Base-by-base conservation (phyloP, 192 early-diverging fungal species). In the Phycomyces blakesleeanus region DNA sequence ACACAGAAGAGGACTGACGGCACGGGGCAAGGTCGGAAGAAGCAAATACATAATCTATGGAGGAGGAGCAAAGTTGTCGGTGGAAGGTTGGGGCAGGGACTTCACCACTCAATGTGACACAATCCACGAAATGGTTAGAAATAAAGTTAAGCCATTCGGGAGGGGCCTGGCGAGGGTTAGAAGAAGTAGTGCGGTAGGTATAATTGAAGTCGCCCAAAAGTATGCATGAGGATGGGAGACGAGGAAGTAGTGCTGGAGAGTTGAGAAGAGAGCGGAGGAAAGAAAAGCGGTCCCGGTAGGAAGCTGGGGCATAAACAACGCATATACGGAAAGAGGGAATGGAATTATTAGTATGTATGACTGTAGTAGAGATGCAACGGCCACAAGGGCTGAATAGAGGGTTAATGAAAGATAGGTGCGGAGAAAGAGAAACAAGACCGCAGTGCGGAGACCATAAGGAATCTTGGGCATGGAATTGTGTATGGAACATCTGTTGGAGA, bases 31-130 rank as follows among this genome's bases (percentile, higher is more conserved):
- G 44, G 34, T 18, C 34, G 3, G 42, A 42, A 1, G 68, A 58
- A 12, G 56, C 55, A 34, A 58, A 63, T 10, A 69, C 59, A 44
- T 69, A 69, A 24, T 69, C 68, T 10, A 69, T 69, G 44, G 68
- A 63, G 1, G 61, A 44, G 14, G 18, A 5, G 8, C 21, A 5
- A 7, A n/a, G 6, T 3, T 39, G 21, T 24, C 57, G 38, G 5
- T 25, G 57, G 15, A 59, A 59, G 10, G 57, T 59, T 18, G 57
- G 22, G n/a, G 18, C 9, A 44, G 6, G 22, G 14, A 42, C 1
- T 59, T 59, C 21, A 24, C 57, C 38, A 21, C 25, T 24, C n/a
- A 3, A 22, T 59, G 57, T 41, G 3, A 44, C 20, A 27, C 37
- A 20, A 14, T 59, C 38, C 2, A 44, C 9, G 0, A 59, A 22